Evolutionary conservation across 805 yeast species (phyloP), one percentile per base, ranked within the genome.

Genomic region (Candida chauliodis): DNA sequence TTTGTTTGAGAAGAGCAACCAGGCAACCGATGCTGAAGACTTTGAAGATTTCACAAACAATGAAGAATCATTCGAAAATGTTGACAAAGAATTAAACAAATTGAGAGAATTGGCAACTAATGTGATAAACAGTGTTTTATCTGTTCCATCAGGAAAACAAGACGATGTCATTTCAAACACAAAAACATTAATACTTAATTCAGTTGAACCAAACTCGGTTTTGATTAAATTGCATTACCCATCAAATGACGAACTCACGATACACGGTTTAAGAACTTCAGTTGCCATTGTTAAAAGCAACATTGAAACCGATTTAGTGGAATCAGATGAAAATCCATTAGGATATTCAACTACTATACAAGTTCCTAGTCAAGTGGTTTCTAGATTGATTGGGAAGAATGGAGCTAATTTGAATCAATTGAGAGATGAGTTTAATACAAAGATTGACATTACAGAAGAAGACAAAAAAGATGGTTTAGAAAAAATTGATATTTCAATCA

Each of bases 361-460:
- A 21, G 79, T 88, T 55, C 95, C 96, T 45, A 61, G 79, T 2
- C 64, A 71, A 36, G 76, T 79, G 34, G 66, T 91, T 43, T 75
- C 93, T 20, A 80, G 93, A 62, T 71, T 95, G 38, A 88, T 93
- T 59, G 99, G 99, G 49, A 84, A 83, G 56, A 84, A 78, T 44
- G 99, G 99, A 40, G 66, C 86, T 30, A 78, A 79, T 55, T 64
- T 93, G 54, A 76, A 77, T 49, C 67, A 76, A 35, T 59, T 88
- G 43, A 74, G 84, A 46, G 86, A 84, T 8, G 83, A 84, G 52
- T 87, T 71, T 51, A 87, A 81, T 34, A 87, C 85, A 48, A 75
- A 74, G 49, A 73, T 93, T 45, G 95, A 90, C 52, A 80, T 88
- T 38, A 78, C 76, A 36, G 73, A 66, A 30, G 75, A 76, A 24